Evolutionary conservation across 495 filamentous ascomycete species (phyloP).

Genomic region (Lepraria neglecta): DNA sequence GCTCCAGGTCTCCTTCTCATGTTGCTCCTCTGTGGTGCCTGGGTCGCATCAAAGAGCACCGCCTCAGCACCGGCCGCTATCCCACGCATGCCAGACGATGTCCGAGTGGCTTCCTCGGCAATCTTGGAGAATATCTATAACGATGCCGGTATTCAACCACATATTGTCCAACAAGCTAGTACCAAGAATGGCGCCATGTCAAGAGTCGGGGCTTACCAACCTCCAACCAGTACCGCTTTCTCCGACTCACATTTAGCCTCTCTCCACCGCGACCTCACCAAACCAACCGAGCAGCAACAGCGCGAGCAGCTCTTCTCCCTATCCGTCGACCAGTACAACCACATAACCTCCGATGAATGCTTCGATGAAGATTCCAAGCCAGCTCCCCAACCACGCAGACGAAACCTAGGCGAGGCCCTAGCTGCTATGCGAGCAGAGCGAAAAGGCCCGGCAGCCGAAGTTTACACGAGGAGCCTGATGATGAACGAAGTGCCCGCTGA

Average conservation of each 20-base stretch:
- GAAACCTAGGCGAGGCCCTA: slow-evolving; percentile 77
- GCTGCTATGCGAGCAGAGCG: slow-evolving; percentile 65
- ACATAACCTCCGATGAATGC: slow-evolving; percentile 57
- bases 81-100: slow-evolving; percentile 84
- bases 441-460: slow-evolving; percentile 67
- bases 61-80: slow-evolving; percentile 51
- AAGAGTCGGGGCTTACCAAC: slow-evolving; percentile 31
- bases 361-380: slow-evolving; percentile 38
- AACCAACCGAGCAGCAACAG: slow-evolving; percentile 78
- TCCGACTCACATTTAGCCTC: slow-evolving; percentile 60
- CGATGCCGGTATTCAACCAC: slow-evolving; percentile 56
- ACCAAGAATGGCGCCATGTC: slow-evolving; percentile 30
- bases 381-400: slow-evolving; percentile 47
- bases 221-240: slow-evolving; percentile 36
- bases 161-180: neutral
- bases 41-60: slow-evolving; percentile 80
- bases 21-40: slow-evolving; percentile 95
- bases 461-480: slow-evolving; percentile 87
- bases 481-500: slow-evolving; percentile 92
- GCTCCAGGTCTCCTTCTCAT: slow-evolving; percentile 60
- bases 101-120: slow-evolving; percentile 83
- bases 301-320: slow-evolving; percentile 84
- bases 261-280: slow-evolving; percentile 63
- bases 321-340: slow-evolving; percentile 82
- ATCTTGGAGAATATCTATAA: slow-evolving; percentile 84